Base-by-base conservation (phyloP, 176 grass and related monocot species). In the Pharus latifolius region DNA sequence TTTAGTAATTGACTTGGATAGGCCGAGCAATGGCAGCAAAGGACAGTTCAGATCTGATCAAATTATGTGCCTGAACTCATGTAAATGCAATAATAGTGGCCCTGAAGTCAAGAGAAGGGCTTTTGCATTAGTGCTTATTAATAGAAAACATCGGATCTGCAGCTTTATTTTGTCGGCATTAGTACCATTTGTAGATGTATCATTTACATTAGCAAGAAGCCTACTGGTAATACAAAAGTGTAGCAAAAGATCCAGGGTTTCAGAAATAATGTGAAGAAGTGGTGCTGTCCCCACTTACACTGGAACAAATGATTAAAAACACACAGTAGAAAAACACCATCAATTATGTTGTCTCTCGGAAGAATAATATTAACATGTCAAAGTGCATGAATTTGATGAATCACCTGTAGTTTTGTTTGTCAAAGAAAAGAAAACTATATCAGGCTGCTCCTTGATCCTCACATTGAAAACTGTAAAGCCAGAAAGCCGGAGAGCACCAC, bases 401-500 rank as follows among this genome's bases (percentile, higher is more conserved):
- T 54, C 69, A 38, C 7, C 22, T 74, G 8, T 49, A 80, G 17
- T 68, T 53, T 34, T 35, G 41, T 69, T 52, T 27, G 30, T 37
- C 38, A 25, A 80, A 54, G 22, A 55, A 38, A 26, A 57, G 43
- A 59, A 14, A 70, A 83, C 46, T 34, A 49, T 26, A 26, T 54
- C 0, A 76, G 16, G 38, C 43, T 70, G 46, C 23, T 65, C 60
- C 41, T 58, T 67, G 8, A 71, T 34, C 75, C 38, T 65, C 58
- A 56, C 49, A 60, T 24, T 31, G 26, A 80, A 25, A 62, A 78
- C 16, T 37, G 67, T 47, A 73, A 6, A 1, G 28, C 47, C 45
- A 60, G 33, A 26, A 75, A 13, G 57, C 16, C 29, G 25, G 27
- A 64, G 32, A 83, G 63, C 32, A 86, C 56, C 56, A 63, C 34